Conservation (phyloP, 2,329 filamentous ascomycete genomes). For the Sarocladiaceae sp. region DNA sequence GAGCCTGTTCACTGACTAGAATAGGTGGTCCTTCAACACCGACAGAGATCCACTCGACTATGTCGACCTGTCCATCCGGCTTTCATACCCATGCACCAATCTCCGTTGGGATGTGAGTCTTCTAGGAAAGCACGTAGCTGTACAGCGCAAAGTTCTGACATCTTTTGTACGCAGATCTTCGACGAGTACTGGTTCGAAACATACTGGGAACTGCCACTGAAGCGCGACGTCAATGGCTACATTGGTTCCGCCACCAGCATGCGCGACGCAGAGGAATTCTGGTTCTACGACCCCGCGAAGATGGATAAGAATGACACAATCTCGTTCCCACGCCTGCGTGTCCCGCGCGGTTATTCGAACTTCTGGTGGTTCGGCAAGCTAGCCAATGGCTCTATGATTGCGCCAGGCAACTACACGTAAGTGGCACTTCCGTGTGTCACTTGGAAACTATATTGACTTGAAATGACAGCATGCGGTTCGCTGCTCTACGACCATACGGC, state of each 20-base stretch:
- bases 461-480: conserved; percentile 32
- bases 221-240: conserved; percentile 32
- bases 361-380: conserved; percentile 40
- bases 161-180: conserved; percentile 27
- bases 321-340: conserved; percentile 30
- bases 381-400: conserved; percentile 35
- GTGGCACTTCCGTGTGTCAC: conserved; percentile 10
- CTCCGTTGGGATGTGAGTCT: conserved; percentile 31
- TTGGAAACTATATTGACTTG: neutral
- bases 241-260: conserved; percentile 38
- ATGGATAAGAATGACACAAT: conserved; percentile 34
- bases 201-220: conserved; percentile 38
- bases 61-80: conserved; percentile 22
- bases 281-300: conserved; percentile 29
- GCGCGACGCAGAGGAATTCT: conserved; percentile 25
- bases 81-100: conserved; percentile 28
- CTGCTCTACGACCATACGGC: conserved; percentile 36
- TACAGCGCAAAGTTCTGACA: neutral
- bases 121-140: neutral
- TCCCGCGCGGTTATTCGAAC: conserved; percentile 26
- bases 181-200: conserved; percentile 31
- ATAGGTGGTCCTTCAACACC: conserved; percentile 26
- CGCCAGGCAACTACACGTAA: conserved; percentile 37
- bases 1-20: neutral
- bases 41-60: conserved; percentile 23